These are phyloP conservation scores for Huntiella abstrusa DNA, from an alignment of 2,329 filamentous ascomycete genomes.

Conservation along the genomic window DNA sequence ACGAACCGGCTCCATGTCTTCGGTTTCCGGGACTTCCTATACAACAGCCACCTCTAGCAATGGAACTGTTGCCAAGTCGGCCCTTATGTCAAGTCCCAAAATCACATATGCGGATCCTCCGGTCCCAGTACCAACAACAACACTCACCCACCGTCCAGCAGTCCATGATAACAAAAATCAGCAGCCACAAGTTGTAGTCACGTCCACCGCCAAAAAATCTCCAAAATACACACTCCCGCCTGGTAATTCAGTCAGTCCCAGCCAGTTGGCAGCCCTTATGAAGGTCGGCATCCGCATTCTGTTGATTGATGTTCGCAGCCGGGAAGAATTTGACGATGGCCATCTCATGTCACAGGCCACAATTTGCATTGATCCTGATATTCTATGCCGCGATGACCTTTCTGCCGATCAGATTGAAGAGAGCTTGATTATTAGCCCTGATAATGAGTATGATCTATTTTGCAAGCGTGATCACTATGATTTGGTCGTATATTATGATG, in stretches of 20 bases:
- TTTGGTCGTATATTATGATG: conserved; percentile 79
- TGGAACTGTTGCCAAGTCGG: too few relatives aligned
- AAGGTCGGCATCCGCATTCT: conserved; percentile 42
- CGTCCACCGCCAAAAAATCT: neutral
- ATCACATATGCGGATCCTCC: too few relatives aligned
- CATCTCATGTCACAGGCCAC: conserved; percentile 72
- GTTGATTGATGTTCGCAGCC: conserved; percentile 67
- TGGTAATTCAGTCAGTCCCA: conserved; percentile 41
- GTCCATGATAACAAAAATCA: neutral
- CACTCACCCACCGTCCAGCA: too few relatives aligned
- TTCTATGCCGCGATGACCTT: conserved; percentile 49
- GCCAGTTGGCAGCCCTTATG: conserved; percentile 54
- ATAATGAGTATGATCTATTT: conserved; percentile 60
- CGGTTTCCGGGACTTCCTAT: neutral
- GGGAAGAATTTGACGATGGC: conserved; percentile 67
- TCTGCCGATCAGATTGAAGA: conserved; percentile 45
- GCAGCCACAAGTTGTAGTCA: neutral
- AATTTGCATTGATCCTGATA: conserved; percentile 72
- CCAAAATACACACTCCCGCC: conserved; percentile 28
- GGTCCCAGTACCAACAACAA: too few relatives aligned
- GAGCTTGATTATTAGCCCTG: conserved; percentile 49
- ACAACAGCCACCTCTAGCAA: neutral
- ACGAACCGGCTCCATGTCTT: conserved; percentile 32
- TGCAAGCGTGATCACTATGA: conserved; percentile 58
- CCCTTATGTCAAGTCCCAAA: too few relatives aligned